Percentiles rank a stretch among this genome's conserved stretches.
Evolutionary conservation across 2,329 filamentous ascomycete species (phyloP).

Genomic region (Colletotrichum sp.): DNA sequence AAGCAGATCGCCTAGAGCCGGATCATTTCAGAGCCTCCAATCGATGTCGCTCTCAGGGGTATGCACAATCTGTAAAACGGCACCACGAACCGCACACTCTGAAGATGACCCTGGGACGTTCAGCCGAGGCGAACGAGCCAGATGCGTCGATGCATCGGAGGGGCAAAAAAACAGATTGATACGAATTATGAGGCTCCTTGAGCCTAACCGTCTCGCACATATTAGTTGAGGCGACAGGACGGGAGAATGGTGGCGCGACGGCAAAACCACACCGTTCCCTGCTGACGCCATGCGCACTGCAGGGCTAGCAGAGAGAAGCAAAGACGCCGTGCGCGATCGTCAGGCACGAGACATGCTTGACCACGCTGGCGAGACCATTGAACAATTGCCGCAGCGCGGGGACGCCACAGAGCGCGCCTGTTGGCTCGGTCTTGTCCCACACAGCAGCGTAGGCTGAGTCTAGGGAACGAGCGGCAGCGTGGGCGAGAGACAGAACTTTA

Average conservation of each 20-base stretch:
- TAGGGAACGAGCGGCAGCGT: neutral
- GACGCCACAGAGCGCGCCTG: neutral
- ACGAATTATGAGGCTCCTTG: neutral
- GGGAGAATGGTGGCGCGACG: neutral
- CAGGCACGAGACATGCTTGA: constrained; percentile 1
- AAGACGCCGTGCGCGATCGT: neutral
- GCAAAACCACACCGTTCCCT: neutral
- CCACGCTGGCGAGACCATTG: neutral
- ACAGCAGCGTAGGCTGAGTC: neutral
- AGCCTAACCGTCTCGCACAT: neutral
- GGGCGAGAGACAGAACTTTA: neutral
- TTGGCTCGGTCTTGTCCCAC: neutral
- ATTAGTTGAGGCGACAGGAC: neutral
- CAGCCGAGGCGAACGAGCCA: neutral
- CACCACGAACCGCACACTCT: neutral
- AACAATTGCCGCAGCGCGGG: neutral
- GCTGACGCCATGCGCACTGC: neutral
- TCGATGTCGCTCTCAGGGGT: neutral
- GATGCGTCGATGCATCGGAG: neutral
- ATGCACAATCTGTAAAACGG: neutral
- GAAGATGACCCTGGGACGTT: neutral
- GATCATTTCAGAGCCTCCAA: neutral
- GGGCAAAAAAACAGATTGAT: neutral
- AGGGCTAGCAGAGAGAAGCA: neutral
- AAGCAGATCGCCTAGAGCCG: neutral